Conservation (phyloP, 768 basidiomycete species). For the Brasilioporus rufonigricans region DNA sequence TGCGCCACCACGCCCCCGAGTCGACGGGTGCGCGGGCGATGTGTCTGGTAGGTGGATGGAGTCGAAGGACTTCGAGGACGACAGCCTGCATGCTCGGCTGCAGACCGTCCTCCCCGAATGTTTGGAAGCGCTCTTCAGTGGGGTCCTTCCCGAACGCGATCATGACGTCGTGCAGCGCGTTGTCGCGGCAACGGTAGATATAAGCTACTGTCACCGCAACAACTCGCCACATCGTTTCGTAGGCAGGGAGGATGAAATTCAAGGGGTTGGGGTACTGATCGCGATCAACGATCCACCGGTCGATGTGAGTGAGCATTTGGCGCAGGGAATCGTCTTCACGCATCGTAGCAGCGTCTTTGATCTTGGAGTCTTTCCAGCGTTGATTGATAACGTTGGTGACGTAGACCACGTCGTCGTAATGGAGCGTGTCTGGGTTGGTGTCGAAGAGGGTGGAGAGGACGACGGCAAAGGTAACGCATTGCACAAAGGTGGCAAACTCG, state of each 20-base stretch:
- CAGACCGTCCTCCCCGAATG: constrained; percentile 11
- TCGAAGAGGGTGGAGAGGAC: constrained; percentile 43
- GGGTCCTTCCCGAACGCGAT: constrained; percentile 20
- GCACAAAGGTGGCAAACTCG: constrained; percentile 40
- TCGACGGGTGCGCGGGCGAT: constrained; percentile 18
- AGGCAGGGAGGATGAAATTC: constrained; percentile 57
- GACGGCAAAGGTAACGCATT: constrained; percentile 41
- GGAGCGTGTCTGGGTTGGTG: constrained; percentile 29
- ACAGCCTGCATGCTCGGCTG: constrained; percentile 24
- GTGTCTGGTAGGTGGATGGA: constrained; percentile 27
- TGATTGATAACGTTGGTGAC: constrained; percentile 41
- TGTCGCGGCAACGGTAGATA: constrained; percentile 23
- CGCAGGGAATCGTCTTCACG: constrained; percentile 31
- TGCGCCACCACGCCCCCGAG: constrained; percentile 13
- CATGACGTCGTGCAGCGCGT: constrained; percentile 27
- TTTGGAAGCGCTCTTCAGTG: constrained; percentile 18
- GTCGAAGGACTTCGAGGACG: constrained; percentile 28
- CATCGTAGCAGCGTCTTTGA: constrained; percentile 8
- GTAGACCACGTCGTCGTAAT: constrained; percentile 34
- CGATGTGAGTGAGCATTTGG: constrained; percentile 27
- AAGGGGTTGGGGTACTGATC: constrained; percentile 37
- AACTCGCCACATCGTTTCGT: constrained; percentile 65
- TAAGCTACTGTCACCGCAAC: constrained; percentile 46
- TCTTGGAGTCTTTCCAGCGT: constrained; percentile 27
- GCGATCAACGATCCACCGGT: constrained; percentile 35